Evolutionary conservation across 805 yeast genomes (phyloP).

Genomic region (Barnettozyma salicaria): DNA sequence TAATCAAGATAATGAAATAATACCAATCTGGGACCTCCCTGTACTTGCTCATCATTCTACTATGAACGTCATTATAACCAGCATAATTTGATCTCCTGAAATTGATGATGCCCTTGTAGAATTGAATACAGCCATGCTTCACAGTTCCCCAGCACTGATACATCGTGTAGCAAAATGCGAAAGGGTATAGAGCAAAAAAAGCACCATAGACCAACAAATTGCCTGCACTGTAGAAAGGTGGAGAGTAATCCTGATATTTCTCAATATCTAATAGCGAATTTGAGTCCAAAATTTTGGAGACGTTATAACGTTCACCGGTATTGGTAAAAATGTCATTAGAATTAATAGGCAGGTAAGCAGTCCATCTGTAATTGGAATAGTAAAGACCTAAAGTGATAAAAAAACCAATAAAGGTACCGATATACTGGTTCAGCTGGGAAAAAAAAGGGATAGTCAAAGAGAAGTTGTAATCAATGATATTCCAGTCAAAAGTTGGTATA

Average conservation of each 20-base stretch:
- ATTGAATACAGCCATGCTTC: not conserved
- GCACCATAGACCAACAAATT: conserved; percentile 54
- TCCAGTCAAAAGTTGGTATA: conserved; percentile 48
- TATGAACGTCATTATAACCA: conserved; percentile 41
- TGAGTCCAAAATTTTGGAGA: conserved; percentile 39
- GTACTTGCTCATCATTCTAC: conserved; percentile 47
- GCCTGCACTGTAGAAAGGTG: conserved; percentile 63
- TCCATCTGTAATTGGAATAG: conserved; percentile 37
- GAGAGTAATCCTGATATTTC: conserved; percentile 50
- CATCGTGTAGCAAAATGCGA: conserved; percentile 31
- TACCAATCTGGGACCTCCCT: conserved; percentile 55
- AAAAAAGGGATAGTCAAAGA: conserved; percentile 42
- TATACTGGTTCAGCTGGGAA: conserved; percentile 27
- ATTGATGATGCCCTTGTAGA: not conserved
- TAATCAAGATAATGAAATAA: conserved; percentile 35
- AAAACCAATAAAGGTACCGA: conserved; percentile 32
- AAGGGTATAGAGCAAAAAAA: conserved; percentile 40
- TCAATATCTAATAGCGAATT: conserved; percentile 39
- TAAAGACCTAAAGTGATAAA: conserved; percentile 32
- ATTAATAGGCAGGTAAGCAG: conserved; percentile 37
- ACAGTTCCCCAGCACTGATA: not conserved
- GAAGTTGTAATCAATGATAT: conserved; percentile 29
- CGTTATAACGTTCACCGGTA: conserved; percentile 41
- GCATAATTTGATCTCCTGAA: not conserved
- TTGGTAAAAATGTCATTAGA: conserved; percentile 49